Evolutionary conservation across 2,329 filamentous ascomycete genomes (phyloP).

Genomic region (Pestalotiopsis sp.): DNA sequence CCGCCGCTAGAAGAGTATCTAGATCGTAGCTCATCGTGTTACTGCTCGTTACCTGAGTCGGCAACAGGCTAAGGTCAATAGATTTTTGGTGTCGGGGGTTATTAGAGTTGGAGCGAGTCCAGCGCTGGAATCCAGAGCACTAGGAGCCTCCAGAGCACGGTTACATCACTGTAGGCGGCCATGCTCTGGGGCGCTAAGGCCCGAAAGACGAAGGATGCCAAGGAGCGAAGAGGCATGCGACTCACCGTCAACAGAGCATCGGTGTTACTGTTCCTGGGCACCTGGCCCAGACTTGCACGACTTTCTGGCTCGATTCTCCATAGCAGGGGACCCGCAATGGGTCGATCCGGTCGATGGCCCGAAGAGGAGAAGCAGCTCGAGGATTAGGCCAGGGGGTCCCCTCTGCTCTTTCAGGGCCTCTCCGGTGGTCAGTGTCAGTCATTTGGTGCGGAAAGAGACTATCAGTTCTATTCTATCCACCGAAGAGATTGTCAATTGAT

Average conservation of each 20-base stretch:
- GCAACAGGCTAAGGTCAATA: constrained; percentile 1
- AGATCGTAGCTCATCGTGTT: neutral
- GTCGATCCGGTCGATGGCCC: constrained; percentile 5
- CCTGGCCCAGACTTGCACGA: neutral
- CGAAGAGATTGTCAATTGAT: neutral
- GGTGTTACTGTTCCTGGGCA: neutral
- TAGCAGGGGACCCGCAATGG: neutral
- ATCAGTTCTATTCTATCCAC: neutral
- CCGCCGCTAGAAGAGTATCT: neutral
- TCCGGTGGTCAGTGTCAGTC: neutral
- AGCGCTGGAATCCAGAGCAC: neutral
- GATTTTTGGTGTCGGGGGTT: neutral
- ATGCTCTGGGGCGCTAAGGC: neutral
- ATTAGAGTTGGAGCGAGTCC: too few relatives aligned
- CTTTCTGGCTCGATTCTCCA: too few relatives aligned
- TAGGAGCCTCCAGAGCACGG: neutral
- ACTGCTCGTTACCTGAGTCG: neutral
- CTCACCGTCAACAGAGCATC: constrained; percentile 5
- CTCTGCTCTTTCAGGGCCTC: neutral
- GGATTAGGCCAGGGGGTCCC: neutral
- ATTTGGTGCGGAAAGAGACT: neutral
- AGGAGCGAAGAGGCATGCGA: neutral
- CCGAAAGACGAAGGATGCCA: neutral
- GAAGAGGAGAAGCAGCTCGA: neutral
- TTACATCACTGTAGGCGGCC: neutral